Base-by-base conservation (phyloP, 176 grass and related monocot genomes). In the Phoenix dactylifera region DNA sequence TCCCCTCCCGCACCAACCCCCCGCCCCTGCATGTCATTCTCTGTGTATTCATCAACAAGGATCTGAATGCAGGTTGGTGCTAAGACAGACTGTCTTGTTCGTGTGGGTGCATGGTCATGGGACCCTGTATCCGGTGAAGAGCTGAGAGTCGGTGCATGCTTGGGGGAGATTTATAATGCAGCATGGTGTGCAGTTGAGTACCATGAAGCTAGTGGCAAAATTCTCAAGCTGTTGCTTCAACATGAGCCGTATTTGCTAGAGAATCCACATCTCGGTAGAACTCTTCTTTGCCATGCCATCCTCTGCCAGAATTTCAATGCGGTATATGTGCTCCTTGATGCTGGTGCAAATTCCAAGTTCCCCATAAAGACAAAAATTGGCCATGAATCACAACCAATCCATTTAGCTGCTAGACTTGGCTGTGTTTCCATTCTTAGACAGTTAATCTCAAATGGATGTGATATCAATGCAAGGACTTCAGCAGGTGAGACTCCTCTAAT, bases 281-380 rank as follows among this genome's bases (percentile, higher is more conserved):
- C 76, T 57, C 75, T 79, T 71, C 79, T 87, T 68, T 82, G 78
- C 57, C 84, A 87, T 32, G 84, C 84, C 39, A 82, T 87, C 49
- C 75, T 87, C 57, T 87, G 84, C 62, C 75, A 80, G 71, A 87
- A 87, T 35, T 66, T 71, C 18, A 68, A 76, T 72, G 78, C 79
- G 18, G 79, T 82, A 24, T 39, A 26, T 58, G 51, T 63, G n/a
- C 84, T 87, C 20, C 74, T 87, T 16, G 51, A 66, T 56, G 59
- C 55, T 58, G 75, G 79, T 67, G 75, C 79, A 39, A 87, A 81
- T 67, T 49, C 66, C 61, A 87, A 80, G 55, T 87, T 87, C 68
- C 79, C 84, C 4, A 79, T 87, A 62, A 62, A 57, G 50, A 68
- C 52, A 49, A 67, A 57, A 63, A 56, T 17, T 18, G 52, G 51